phyloP scores from a whole-genome alignment of 495 filamentous ascomycete species.

The Lasiosphaeris hirsuta region DNA sequence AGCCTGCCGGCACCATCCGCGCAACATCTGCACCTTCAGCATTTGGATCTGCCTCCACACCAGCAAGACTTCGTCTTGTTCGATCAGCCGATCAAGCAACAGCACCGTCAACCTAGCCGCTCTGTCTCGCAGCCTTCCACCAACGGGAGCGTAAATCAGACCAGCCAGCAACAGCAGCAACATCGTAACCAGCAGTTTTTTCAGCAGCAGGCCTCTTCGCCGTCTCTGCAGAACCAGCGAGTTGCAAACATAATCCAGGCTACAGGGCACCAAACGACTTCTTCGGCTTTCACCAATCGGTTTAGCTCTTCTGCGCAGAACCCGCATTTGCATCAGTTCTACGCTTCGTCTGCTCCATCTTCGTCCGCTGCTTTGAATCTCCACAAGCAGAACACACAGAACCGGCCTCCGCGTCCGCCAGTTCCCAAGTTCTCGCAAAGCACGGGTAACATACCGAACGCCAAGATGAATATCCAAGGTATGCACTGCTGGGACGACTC shows the following conservation, averaged over 20 bases:
- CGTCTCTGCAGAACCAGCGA: slow-evolving; percentile 51
- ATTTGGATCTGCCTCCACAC: slow-evolving; percentile 38
- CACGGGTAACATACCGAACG: slow-evolving; percentile 39
- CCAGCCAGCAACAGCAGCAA: slow-evolving; percentile 43
- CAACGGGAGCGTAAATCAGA: slow-evolving; percentile 39
- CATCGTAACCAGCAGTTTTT: slow-evolving; percentile 34
- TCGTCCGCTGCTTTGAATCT: slow-evolving; percentile 42
- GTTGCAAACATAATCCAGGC: slow-evolving; percentile 58
- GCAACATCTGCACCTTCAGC: slow-evolving; percentile 44
- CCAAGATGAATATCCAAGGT: slow-evolving; percentile 50
- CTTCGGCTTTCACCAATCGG: slow-evolving; percentile 58
- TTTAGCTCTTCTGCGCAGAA: slow-evolving; percentile 46
- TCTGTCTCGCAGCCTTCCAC: slow-evolving; percentile 37
- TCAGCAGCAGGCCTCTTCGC: slow-evolving; percentile 31
- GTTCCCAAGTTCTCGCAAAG: slow-evolving; percentile 53
- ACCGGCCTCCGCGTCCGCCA: slow-evolving; percentile 45
- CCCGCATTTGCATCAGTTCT: slow-evolving; percentile 41
- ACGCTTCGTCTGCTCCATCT: slow-evolving; percentile 51
- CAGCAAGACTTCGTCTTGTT: slow-evolving; percentile 57
- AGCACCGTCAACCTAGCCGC: slow-evolving; percentile 47
- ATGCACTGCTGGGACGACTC: slow-evolving; percentile 15
- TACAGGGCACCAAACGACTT: slow-evolving; percentile 54
- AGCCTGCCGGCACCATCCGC: slow-evolving; percentile 57
- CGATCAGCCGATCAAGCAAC: slow-evolving; percentile 43
- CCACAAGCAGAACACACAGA: slow-evolving; percentile 39